phyloP scores from a whole-genome alignment of 1,139 yeast genomes.

The Geotrichum aggregatum region DNA sequence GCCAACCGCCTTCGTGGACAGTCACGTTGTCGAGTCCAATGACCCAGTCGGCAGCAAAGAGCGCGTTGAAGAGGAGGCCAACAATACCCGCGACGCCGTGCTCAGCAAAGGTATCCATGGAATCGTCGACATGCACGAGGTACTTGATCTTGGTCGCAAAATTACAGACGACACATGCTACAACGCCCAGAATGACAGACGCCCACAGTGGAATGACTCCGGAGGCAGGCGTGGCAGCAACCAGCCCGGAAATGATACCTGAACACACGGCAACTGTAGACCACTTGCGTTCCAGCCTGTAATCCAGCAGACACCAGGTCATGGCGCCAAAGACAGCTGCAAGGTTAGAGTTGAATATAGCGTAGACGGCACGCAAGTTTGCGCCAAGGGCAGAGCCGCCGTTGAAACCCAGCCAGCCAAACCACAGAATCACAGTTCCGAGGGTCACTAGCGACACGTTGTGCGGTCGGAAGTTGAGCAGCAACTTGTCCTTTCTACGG shows the following conservation, averaged over 20 bases:
- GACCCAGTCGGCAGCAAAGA: constrained; percentile 86
- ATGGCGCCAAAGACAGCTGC: constrained; percentile 89
- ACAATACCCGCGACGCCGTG: constrained; percentile 95
- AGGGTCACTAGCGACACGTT: constrained; percentile 81
- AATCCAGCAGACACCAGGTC: constrained; percentile 89
- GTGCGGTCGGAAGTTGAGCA: constrained; percentile 91
- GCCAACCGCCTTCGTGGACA: constrained; percentile 86
- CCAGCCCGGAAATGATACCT: constrained; percentile 91
- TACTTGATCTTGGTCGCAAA: constrained; percentile 85
- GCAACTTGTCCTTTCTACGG: constrained; percentile 72
- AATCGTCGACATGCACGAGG: constrained; percentile 77
- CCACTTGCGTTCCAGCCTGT: constrained; percentile 83
- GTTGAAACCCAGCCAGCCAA: constrained; percentile 75
- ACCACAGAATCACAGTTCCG: constrained; percentile 66
- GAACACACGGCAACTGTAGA: constrained; percentile 93
- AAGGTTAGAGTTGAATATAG: constrained; percentile 86
- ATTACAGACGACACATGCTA: constrained; percentile 81
- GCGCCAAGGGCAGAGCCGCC: constrained; percentile 68
- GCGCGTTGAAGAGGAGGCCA: constrained; percentile 80
- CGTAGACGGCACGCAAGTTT: constrained; percentile 65
- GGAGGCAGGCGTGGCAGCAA: constrained; percentile 93
- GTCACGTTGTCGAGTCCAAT: constrained; percentile 79
- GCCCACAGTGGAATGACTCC: constrained; percentile 93
- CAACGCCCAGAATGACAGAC: constrained; percentile 76
- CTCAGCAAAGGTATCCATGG: constrained; percentile 93